Conservation (phyloP, 768 basidiomycete genomes). For the Mycena alexandri region DNA sequence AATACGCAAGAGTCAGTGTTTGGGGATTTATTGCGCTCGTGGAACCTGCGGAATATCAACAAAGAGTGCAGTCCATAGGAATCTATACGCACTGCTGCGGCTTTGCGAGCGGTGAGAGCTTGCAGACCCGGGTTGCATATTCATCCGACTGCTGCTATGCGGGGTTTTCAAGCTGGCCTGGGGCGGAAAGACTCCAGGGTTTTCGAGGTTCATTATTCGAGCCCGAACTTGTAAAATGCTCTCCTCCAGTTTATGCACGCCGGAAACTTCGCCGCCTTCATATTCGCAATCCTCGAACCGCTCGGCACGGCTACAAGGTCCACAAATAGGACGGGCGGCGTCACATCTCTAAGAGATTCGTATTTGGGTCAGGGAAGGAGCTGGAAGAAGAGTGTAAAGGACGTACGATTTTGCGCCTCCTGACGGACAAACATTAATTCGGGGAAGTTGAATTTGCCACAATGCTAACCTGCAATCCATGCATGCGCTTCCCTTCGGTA, state of each 20-base stretch:
- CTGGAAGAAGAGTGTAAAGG: too few relatives aligned
- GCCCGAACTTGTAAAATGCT: slow-evolving; percentile 50
- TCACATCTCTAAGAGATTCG: slow-evolving; percentile 55
- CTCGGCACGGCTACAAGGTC: slow-evolving; percentile 54
- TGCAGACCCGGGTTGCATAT: not conserved
- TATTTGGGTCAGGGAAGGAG: not conserved
- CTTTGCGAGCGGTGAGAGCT: not conserved
- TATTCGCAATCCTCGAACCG: slow-evolving; percentile 61
- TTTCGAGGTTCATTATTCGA: slow-evolving; percentile 50
- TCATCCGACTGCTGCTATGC: slow-evolving; percentile 31
- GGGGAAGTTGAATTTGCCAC: not conserved
- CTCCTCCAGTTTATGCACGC: slow-evolving; percentile 54
- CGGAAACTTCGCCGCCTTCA: slow-evolving; percentile 49
- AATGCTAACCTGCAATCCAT: slow-evolving; percentile 55
- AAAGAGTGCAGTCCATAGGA: too few relatives aligned
- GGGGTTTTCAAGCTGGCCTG: slow-evolving; percentile 42
- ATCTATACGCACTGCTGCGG: not conserved
- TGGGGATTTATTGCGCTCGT: not conserved
- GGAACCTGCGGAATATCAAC: too few relatives aligned
- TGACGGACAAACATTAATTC: slow-evolving; percentile 28
- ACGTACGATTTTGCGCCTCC: slow-evolving; percentile 60
- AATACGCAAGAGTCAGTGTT: slow-evolving; percentile 13
- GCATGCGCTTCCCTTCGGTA: slow-evolving; percentile 61
- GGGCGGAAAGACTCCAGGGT: slow-evolving; percentile 1
- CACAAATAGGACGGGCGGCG: slow-evolving; percentile 54